Percentiles rank a stretch among this genome's conserved stretches.
Evolutionary conservation across 1,139 yeast genomes (phyloP).

Genomic region (Nakaseomyces nivariensis): DNA sequence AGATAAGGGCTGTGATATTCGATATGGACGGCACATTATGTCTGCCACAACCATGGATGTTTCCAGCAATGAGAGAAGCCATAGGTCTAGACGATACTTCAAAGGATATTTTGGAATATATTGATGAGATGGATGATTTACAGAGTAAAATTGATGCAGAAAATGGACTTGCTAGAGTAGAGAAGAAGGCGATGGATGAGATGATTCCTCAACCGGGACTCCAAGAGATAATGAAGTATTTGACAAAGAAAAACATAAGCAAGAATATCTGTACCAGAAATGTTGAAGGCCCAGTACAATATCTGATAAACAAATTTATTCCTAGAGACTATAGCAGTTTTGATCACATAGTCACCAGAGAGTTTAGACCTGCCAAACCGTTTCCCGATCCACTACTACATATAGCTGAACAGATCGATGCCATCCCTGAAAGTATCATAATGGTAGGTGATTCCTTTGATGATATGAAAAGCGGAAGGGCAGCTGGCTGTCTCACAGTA

Average conservation of each 20-base stretch:
- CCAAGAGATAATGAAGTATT: constrained; percentile 26
- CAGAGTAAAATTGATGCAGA: constrained; percentile 37
- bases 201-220: constrained; percentile 48
- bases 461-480: constrained; percentile 50
- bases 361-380: constrained; percentile 56
- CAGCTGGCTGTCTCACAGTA: constrained; percentile 50
- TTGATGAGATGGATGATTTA: constrained; percentile 34
- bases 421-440: constrained; percentile 37
- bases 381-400: constrained; percentile 49
- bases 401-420: constrained; percentile 39
- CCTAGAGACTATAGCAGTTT: constrained; percentile 31
- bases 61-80: constrained; percentile 48
- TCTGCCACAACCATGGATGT: constrained; percentile 61
- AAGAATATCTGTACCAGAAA: constrained; percentile 56
- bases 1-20: constrained; percentile 44
- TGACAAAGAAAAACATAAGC: constrained; percentile 30
- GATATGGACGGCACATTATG: constrained; percentile 68
- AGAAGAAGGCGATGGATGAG: constrained; percentile 45
- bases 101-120: constrained; percentile 42
- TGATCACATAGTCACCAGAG: constrained; percentile 48
- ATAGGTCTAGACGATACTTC: constrained; percentile 38
- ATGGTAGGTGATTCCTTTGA: constrained; percentile 66
- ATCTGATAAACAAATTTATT: constrained; percentile 37
- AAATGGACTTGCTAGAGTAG: constrained; percentile 39
- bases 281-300: constrained; percentile 37